Percentiles rank a stretch among this genome's conserved stretches.
Conservation (phyloP, 352 stramenopile genomes). For the Phytophthora podocarpi region DNA sequence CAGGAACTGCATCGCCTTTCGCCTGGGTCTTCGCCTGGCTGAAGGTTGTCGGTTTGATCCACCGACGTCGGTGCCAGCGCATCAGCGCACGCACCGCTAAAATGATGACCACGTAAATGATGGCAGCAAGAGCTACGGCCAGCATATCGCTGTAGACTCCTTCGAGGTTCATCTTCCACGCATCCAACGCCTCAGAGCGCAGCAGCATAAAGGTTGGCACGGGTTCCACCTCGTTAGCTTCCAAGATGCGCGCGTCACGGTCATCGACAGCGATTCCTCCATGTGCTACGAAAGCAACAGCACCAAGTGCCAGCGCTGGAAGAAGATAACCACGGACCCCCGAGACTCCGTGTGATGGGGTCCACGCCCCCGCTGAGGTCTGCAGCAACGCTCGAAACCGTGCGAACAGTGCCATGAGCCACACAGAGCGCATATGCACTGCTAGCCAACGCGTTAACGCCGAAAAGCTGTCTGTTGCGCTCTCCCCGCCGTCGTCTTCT, state of each 20-base stretch:
- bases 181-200: constrained; percentile 54
- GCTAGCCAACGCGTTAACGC: constrained; percentile 43
- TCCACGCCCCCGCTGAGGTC: constrained; percentile 55
- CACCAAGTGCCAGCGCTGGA: constrained; percentile 36
- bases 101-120: constrained; percentile 42
- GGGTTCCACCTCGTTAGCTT: constrained; percentile 58
- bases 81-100: constrained; percentile 26
- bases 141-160: constrained; percentile 58
- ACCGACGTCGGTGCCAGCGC: constrained; percentile 28
- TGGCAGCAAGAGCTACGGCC: constrained; percentile 43
- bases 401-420: constrained; percentile 50
- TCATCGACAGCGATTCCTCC: constrained; percentile 37
- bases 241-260: constrained; percentile 53
- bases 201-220: constrained; percentile 63
- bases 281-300: constrained; percentile 46
- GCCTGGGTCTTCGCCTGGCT: constrained; percentile 21
- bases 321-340: constrained; percentile 50
- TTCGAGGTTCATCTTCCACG: constrained; percentile 65
- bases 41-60: constrained; percentile 18
- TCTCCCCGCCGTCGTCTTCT: constrained; percentile 46
- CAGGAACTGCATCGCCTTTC: constrained; percentile 22
- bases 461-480: constrained; percentile 35
- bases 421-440: constrained; percentile 59
- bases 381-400: constrained; percentile 51
- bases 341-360: constrained; percentile 45